Base-by-base conservation (phyloP, 306 rosid species). In the Crotalaria pallida region DNA sequence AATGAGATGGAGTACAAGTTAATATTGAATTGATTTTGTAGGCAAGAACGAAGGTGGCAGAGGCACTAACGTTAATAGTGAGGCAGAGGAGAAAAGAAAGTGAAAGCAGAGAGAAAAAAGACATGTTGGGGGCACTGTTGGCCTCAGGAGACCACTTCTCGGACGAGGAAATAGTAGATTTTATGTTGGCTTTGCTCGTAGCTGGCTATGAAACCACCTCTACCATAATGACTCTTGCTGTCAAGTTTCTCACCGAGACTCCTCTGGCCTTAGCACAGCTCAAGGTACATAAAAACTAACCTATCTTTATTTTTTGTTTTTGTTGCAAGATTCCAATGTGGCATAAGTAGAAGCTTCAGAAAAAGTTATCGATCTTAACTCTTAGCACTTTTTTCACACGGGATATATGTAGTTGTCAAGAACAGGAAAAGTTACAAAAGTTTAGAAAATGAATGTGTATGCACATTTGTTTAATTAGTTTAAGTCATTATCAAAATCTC, bases 191-290 rank as follows among this genome's bases (percentile, higher is more conserved):
- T 33, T 69, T 94, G 74, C 87, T 94, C 2, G 97, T 94, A 11
- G 99, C 95, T 10, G 97, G 99, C 71, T 94, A 91, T 9, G 99
- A 94, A 74, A 94, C 97, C 36, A 94, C 99, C 55, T 91, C 99
- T 1, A 91, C 99, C 1, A 87, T 86, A 27, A 94, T 94, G 96
- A 94, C 99, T 33, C 99, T 94, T 12, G 97, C 99, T 21, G 83
- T 94, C 13, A 94, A 94, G 84, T 94, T 94, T 70, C 87, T 94
- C 69, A 88, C 95, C 0, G 99, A 91, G 73, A 87, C 97, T 44
- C 99, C 99, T 62, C 80, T 87, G 4, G 99, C 99, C 73, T 64
- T 87, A 50, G 94, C 91, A 67, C 96, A 94, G 48, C 92, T 94
- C 60, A 85, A 89, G 99, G 99, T 94, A 61, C 56, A 45, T 9